These are phyloP conservation scores for Sphagnum tenellum DNA, from an alignment of 225 moss, liverwort and hornwort species.

Conservation along the genomic window DNA sequence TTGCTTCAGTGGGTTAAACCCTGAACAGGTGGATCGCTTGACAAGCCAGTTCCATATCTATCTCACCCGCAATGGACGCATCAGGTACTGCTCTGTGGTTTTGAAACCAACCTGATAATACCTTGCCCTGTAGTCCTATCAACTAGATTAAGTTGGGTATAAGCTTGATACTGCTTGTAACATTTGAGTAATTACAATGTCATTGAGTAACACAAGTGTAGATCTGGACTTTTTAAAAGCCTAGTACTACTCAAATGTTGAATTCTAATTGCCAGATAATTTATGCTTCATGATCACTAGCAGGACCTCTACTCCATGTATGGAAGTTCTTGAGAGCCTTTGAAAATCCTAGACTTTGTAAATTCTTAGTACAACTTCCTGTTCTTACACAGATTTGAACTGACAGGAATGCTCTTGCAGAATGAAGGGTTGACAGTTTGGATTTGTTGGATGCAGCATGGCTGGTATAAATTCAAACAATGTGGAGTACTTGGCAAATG, in stretches of 20 bases:
- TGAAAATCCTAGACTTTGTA: too few species aligned
- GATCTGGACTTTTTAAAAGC: not conserved
- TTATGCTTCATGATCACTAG: too few species aligned
- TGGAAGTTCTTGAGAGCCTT: too few species aligned
- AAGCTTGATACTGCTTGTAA: not conserved
- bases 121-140: not conserved
- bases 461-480: constrained; percentile 43
- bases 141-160: not conserved
- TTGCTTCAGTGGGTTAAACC: constrained; percentile 49
- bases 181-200: not conserved
- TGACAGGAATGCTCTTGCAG: too few species aligned
- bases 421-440: too few species aligned
- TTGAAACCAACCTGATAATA: too few species aligned
- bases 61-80: constrained; percentile 53
- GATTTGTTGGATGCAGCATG: constrained; percentile 25
- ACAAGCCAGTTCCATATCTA: constrained; percentile 47
- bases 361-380: too few species aligned
- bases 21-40: constrained; percentile 47
- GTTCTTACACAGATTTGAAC: too few species aligned
- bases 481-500: constrained; percentile 48
- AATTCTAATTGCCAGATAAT: not conserved
- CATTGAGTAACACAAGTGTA: not conserved
- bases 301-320: too few species aligned
- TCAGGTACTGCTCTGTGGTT: constrained; percentile 20
- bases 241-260: not conserved